Conservation (phyloP, 495 filamentous ascomycete genomes). For the Daldinia bambusicola region DNA sequence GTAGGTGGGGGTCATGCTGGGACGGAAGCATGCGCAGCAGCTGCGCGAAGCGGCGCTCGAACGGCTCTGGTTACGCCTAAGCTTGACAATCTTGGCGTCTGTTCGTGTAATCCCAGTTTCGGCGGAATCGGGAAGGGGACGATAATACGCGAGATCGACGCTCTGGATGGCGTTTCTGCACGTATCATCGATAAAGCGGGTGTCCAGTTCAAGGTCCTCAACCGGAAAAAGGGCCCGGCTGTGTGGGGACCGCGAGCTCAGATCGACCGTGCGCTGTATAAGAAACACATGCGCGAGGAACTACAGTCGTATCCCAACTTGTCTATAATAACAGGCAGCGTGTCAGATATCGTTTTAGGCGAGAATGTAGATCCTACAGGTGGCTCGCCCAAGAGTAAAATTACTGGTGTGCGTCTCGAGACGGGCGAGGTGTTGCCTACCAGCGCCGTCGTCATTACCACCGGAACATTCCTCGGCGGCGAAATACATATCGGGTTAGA, state of each 20-base stretch:
- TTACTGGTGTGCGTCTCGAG: slow-evolving; percentile 87
- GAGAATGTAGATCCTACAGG: slow-evolving; percentile 61
- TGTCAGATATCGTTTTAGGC: slow-evolving; percentile 86
- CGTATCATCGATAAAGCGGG: slow-evolving; percentile 94
- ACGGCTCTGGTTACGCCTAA: slow-evolving; percentile 91
- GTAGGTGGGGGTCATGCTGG: slow-evolving; percentile 97
- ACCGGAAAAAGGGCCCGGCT: slow-evolving; percentile 88
- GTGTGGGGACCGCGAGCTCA: slow-evolving; percentile 98
- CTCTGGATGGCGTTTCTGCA: slow-evolving; percentile 89
- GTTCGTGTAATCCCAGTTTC: slow-evolving; percentile 97
- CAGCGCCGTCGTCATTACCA: slow-evolving; percentile 89
- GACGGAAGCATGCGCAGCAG: slow-evolving; percentile 92
- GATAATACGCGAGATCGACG: slow-evolving; percentile 95
- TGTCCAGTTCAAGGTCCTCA: slow-evolving; percentile 88
- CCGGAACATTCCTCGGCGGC: slow-evolving; percentile 93
- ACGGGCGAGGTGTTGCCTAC: slow-evolving; percentile 86
- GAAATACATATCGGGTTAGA: slow-evolving; percentile 97
- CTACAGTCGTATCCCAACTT: slow-evolving; percentile 78
- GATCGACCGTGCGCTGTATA: slow-evolving; percentile 92
- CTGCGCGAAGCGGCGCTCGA: slow-evolving; percentile 86
- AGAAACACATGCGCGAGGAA: slow-evolving; percentile 91
- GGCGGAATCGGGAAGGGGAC: slow-evolving; percentile 99
- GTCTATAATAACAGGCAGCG: slow-evolving; percentile 82
- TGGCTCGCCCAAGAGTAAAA: slow-evolving; percentile 69
- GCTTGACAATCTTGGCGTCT: slow-evolving; percentile 88